Percentiles rank a stretch among this genome's conserved stretches.
These are phyloP conservation scores for Pleurotus ostreatus DNA, from an alignment of 768 basidiomycete species.

Conservation along the genomic window DNA sequence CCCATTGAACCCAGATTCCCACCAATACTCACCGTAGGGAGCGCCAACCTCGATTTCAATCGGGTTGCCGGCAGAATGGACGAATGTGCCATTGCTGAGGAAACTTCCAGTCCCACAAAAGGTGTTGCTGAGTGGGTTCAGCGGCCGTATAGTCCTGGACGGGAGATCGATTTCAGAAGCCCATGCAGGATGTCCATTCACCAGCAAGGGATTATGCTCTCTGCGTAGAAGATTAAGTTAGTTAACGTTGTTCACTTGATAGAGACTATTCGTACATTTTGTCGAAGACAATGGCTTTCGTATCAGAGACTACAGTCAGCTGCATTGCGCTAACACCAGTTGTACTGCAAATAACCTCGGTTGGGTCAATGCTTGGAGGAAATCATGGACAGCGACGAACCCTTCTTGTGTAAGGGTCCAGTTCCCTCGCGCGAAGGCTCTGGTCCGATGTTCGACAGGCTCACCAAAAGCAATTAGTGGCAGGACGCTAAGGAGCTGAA, in stretches of 20 bases:
- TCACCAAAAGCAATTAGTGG: neutral
- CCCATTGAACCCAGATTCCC: no score
- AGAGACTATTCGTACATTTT: conserved; percentile 17
- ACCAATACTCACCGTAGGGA: neutral
- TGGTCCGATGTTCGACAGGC: neutral
- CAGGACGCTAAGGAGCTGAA: no score
- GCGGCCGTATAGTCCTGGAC: conserved; percentile 30
- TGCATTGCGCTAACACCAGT: conserved; percentile 21
- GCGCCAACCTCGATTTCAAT: neutral
- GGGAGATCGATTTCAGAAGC: conserved; percentile 38
- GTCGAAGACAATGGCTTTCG: conserved; percentile 18
- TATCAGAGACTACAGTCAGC: conserved; percentile 16
- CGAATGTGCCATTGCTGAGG: conserved; percentile 37
- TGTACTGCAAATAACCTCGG: conserved; percentile 10
- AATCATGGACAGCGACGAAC: neutral
- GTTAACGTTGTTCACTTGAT: neutral
- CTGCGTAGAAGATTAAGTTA: neutral
- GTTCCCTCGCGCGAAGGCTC: neutral
- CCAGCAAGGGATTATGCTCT: conserved; percentile 32
- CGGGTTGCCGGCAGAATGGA: conserved; percentile 17
- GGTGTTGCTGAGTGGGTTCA: conserved; percentile 30
- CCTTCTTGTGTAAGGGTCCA: conserved; percentile 12
- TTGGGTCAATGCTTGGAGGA: neutral
- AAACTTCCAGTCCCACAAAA: conserved; percentile 41
- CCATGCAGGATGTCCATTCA: conserved; percentile 44